These are phyloP conservation scores for Trypanosoma caninum DNA, from an alignment of 208 protist genomes.

Conservation along the genomic window DNA sequence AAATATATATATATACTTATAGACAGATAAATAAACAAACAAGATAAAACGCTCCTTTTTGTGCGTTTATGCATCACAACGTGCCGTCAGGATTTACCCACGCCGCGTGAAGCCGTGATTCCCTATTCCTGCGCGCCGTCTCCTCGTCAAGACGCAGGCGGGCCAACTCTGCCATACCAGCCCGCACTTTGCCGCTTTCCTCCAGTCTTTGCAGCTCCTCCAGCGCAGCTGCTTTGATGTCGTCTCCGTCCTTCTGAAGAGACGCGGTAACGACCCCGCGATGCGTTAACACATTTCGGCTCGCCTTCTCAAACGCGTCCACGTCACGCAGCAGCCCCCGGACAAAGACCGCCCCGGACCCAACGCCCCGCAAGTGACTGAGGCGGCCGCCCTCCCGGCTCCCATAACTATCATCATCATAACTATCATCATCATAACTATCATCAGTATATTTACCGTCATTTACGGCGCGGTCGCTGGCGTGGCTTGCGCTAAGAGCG, in stretches of 20 bases:
- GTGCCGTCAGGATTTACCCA: constrained; percentile 27
- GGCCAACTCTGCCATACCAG: constrained; percentile 13
- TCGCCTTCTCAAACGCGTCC: constrained; percentile 18
- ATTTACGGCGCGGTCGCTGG: not conserved
- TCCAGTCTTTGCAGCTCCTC: constrained; percentile 3
- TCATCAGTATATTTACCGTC: not conserved
- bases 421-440: not conserved
- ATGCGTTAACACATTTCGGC: not conserved
- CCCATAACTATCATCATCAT: not conserved
- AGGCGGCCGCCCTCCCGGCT: no score
- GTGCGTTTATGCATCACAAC: no score
- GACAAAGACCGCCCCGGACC: not conserved
- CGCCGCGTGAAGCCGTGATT: constrained; percentile 5
- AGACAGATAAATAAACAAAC: no score
- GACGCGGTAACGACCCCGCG: not conserved
- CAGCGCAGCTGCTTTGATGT: not conserved
- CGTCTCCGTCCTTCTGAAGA: not conserved
- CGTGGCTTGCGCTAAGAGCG: not conserved
- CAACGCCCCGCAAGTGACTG: not conserved
- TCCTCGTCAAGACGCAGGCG: constrained; percentile 7
- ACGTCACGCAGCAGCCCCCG: constrained; percentile 10
- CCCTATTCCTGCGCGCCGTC: not conserved
- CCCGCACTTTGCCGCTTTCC: constrained; percentile 1
- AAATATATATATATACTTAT: no score
- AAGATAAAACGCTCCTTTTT: no score